Conservation (phyloP, 805 yeast species). For the Ogataea populi-albae region DNA sequence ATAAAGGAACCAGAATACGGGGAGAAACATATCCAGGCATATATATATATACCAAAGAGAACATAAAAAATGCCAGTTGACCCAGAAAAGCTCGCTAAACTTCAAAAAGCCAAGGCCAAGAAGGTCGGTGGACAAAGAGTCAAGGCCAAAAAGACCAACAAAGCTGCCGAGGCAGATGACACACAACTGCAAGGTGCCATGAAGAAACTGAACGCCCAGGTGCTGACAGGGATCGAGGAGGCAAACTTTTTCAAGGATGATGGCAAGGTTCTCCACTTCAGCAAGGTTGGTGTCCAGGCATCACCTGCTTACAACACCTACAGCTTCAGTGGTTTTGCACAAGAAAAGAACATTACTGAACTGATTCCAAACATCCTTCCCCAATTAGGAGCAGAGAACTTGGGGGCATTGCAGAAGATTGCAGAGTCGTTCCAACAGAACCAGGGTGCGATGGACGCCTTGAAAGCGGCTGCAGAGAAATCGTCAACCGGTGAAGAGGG, state of each 20-base stretch:
- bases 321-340: slow-evolving; percentile 93
- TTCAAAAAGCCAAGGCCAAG: slow-evolving; percentile 80
- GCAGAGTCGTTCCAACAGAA: slow-evolving; percentile 81
- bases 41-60: no score
- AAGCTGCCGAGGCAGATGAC: slow-evolving; percentile 77
- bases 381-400: slow-evolving; percentile 94
- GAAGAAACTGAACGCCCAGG: slow-evolving; percentile 85
- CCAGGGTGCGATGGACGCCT: slow-evolving; percentile 38
- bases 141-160: slow-evolving; percentile 75
- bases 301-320: slow-evolving; percentile 88
- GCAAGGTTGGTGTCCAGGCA: slow-evolving; percentile 94
- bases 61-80: slow-evolving; percentile 72
- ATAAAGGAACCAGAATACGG: no score
- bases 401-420: slow-evolving; percentile 81
- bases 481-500: slow-evolving; percentile 51
- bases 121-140: slow-evolving; percentile 88
- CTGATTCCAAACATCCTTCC: slow-evolving; percentile 92
- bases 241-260: slow-evolving; percentile 97
- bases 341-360: slow-evolving; percentile 88
- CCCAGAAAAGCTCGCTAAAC: slow-evolving; percentile 90
- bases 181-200: slow-evolving; percentile 85
- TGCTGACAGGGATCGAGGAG: slow-evolving; percentile 87
- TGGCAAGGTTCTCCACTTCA: slow-evolving; percentile 93
- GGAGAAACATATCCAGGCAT: no score
- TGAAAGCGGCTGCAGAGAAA: slow-evolving; percentile 33